Conservation (phyloP, 306 rosid genomes). For the Lathyrus tuberosus region DNA sequence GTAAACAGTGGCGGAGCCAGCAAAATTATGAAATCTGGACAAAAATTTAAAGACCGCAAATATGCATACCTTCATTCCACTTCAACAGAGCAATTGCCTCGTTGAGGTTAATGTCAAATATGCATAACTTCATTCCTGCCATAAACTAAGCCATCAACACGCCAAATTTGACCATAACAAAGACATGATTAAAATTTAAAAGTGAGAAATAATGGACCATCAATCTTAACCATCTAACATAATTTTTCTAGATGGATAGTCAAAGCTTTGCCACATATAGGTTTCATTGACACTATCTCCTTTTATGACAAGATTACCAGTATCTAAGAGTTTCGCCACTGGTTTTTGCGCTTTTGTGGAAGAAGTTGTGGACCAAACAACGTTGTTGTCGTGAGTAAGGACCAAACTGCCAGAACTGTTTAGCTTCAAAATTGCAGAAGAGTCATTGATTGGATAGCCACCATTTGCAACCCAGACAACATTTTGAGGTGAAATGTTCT, state of each 20-base stretch:
- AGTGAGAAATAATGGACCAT: too few relatives aligned
- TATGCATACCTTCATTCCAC: too few relatives aligned
- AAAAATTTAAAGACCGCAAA: too few relatives aligned
- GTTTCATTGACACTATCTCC: neutral
- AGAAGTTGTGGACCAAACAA: conserved; percentile 16
- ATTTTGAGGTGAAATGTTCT: neutral
- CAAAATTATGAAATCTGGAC: too few relatives aligned
- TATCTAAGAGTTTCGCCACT: conserved; percentile 31
- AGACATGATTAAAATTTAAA: too few relatives aligned
- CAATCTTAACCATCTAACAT: conserved; percentile 5
- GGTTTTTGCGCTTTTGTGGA: neutral
- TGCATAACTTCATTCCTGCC: too few relatives aligned
- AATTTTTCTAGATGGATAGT: conserved; percentile 35
- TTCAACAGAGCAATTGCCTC: too few relatives aligned
- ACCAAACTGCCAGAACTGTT: conserved; percentile 32
- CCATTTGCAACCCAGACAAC: conserved; percentile 44
- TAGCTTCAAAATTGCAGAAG: conserved; percentile 19
- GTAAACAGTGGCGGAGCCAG: too few relatives aligned
- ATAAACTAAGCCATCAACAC: too few relatives aligned
- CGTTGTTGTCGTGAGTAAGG: conserved; percentile 4
- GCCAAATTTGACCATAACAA: too few relatives aligned
- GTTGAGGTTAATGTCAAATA: too few relatives aligned
- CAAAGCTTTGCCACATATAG: conserved; percentile 44
- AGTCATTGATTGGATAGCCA: conserved; percentile 35
- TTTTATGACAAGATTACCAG: conserved; percentile 43